Evolutionary conservation across 192 early-diverging fungal genomes (phyloP), one percentile per base, ranked within the genome.

Genomic region (Backusella sp.): DNA sequence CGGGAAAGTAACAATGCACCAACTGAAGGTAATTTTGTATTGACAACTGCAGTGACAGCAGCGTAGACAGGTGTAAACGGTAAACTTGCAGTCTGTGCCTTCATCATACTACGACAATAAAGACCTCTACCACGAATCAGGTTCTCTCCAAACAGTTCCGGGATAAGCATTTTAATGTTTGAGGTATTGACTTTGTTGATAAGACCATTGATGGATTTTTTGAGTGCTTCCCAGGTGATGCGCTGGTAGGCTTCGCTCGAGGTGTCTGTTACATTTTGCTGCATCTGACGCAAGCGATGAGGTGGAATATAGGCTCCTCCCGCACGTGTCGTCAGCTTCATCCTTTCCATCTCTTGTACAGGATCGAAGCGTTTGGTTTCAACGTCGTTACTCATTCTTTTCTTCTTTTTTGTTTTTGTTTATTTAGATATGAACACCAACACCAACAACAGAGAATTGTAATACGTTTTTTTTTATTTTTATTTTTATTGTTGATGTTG

Each of bases 31-130:
- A 99, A 88, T 79, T 97, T 97, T 12, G 96, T 97, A 85, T 99
- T 99, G 53, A 97, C 84, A 8, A 98, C 92, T 32, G 96, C 91
- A 39, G 93, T 87, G 23, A 96, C 76, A 2, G 93, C 93, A 8
- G 96, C 96, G 81, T 95, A 97, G 6, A 99, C 95, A 0, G 95
- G 91, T 7, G 96, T 98, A 73, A 96, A 97, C 30, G 96, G 91
- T 39, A 93, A 81, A 21, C 95, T 96, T 5, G 94, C 90, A 12
- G 93, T 80, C 82, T 97, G 96, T 5, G 96, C 93, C 42, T 96
- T 96, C 92, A 97, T 96, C 59, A 96, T 81, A 42, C 90, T 92
- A 73, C 91, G 89, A 37, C 87, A 94, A 77, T 88, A 94, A 39
- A 99, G 83, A n/a, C 97, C 97, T 35, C 96, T 88, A 34, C 96